Evolutionary conservation across 2,329 filamentous ascomycete genomes (phyloP).

Genomic region (Colletotrichum melonis): DNA sequence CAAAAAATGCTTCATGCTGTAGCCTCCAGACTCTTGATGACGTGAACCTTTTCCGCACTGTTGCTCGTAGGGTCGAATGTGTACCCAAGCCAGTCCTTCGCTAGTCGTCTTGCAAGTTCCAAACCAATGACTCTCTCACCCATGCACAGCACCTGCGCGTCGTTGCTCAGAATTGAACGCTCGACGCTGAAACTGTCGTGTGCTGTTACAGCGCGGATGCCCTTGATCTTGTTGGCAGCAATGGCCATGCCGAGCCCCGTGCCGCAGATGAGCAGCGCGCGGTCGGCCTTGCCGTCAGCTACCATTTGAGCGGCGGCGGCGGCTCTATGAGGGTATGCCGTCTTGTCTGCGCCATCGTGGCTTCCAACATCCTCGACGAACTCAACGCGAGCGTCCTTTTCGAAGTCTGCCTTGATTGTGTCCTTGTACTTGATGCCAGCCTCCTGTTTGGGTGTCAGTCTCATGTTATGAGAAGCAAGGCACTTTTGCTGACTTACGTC

Average conservation of each 20-base stretch:
- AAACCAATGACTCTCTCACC: slow-evolving; percentile 86
- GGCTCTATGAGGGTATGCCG: slow-evolving; percentile 83
- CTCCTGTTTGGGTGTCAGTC: slow-evolving; percentile 55
- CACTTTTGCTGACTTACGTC: slow-evolving; percentile 55
- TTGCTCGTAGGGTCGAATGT: slow-evolving; percentile 73
- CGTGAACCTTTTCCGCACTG: slow-evolving; percentile 58
- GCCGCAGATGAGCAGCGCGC: slow-evolving; percentile 85
- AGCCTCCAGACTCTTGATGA: slow-evolving; percentile 52
- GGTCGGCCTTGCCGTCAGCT: slow-evolving; percentile 74
- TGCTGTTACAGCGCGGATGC: slow-evolving; percentile 87
- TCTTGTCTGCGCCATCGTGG: slow-evolving; percentile 74
- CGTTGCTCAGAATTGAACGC: slow-evolving; percentile 82
- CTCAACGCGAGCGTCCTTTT: slow-evolving; percentile 73
- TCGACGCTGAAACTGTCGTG: slow-evolving; percentile 90
- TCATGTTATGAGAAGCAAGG: too few relatives aligned
- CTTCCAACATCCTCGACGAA: slow-evolving; percentile 82
- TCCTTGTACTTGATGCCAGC: slow-evolving; percentile 84
- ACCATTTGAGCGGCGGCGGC: slow-evolving; percentile 77
- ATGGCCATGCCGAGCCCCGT: slow-evolving; percentile 91
- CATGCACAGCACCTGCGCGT: slow-evolving; percentile 89
- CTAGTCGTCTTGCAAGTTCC: slow-evolving; percentile 81
- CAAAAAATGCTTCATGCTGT: slow-evolving; percentile 34
- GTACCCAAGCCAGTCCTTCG: slow-evolving; percentile 87
- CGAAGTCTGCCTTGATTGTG: slow-evolving; percentile 79
- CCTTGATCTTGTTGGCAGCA: slow-evolving; percentile 87